Percentiles rank a stretch among this genome's conserved stretches.
Conservation (phyloP, 176 grass and related monocot genomes). For the Triticum timopheevii region DNA sequence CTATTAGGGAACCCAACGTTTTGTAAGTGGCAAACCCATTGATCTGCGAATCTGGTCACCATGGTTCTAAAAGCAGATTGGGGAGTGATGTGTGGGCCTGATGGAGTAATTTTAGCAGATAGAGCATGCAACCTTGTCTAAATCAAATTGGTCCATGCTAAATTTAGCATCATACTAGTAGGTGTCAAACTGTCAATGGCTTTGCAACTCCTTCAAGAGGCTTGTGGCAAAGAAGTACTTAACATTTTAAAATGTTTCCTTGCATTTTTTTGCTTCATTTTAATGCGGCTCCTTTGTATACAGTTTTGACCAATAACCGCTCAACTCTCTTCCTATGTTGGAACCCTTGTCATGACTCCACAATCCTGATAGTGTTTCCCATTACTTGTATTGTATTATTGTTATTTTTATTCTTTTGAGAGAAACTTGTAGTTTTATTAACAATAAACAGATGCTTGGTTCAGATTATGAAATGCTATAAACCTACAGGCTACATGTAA, state of each 20-base stretch:
- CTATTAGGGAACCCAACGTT: background rate
- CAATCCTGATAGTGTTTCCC: background rate
- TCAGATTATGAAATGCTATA: slow-evolving; percentile 16
- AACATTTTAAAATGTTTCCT: background rate
- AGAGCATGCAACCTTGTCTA: background rate
- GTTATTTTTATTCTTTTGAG: background rate
- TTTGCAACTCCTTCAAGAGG: background rate
- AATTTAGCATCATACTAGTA: background rate
- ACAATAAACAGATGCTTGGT: background rate
- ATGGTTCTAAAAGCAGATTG: background rate
- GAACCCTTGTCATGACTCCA: background rate
- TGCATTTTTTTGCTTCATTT: background rate
- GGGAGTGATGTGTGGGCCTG: background rate
- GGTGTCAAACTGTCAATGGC: background rate
- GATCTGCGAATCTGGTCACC: background rate
- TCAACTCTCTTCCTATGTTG: background rate
- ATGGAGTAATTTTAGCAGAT: background rate
- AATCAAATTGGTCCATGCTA: background rate
- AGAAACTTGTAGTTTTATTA: background rate
- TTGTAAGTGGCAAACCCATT: background rate
- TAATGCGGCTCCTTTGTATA: background rate
- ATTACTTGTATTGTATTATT: slow-evolving; percentile 7
- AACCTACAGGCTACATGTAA: slow-evolving; percentile 5
- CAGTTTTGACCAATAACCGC: background rate
- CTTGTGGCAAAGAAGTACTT: slow-evolving; percentile 13